Percentiles rank a stretch among this genome's conserved stretches.
phyloP scores from a whole-genome alignment of 306 rosid species.

The Medicago arabica region DNA sequence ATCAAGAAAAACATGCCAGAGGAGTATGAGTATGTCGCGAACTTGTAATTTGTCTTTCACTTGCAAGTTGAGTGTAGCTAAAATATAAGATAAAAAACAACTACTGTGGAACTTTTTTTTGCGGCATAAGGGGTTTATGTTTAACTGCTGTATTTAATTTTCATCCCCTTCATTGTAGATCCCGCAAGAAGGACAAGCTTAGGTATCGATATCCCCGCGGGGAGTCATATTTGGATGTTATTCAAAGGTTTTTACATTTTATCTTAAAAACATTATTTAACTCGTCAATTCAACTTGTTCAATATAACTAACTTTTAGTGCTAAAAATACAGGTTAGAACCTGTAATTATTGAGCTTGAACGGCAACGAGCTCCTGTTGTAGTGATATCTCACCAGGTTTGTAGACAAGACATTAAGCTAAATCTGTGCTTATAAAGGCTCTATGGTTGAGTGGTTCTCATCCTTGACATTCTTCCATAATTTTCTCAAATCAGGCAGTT shows the following conservation, averaged over 20 bases:
- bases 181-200: conserved; percentile 93
- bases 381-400: conserved; percentile 96
- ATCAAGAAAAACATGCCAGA: conserved; percentile 97
- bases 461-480: conserved; percentile 14
- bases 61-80: conserved; percentile 38
- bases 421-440: background rate
- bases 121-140: conserved; percentile 23
- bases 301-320: conserved; percentile 26
- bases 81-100: conserved; percentile 18
- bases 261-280: conserved; percentile 17
- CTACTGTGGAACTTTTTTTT: conserved; percentile 5
- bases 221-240: conserved; percentile 96
- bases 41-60: conserved; percentile 36
- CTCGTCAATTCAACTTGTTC: conserved; percentile 28
- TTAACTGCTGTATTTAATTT: conserved; percentile 21
- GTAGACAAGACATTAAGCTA: conserved; percentile 22
- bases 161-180: conserved; percentile 49
- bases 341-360: conserved; percentile 97
- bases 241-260: conserved; percentile 73
- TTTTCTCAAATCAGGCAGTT: conserved; percentile 75
- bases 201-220: conserved; percentile 99
- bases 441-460: conserved; percentile 37
- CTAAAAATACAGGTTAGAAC: conserved; percentile 81
- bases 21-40: conserved; percentile 82
- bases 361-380: conserved; percentile 98